A percentile compares a stretch with the other conserved stretches of the same genome.
These are phyloP conservation scores for Claviceps africana DNA, from an alignment of 2,329 filamentous ascomycete species.

Conservation along the genomic window DNA sequence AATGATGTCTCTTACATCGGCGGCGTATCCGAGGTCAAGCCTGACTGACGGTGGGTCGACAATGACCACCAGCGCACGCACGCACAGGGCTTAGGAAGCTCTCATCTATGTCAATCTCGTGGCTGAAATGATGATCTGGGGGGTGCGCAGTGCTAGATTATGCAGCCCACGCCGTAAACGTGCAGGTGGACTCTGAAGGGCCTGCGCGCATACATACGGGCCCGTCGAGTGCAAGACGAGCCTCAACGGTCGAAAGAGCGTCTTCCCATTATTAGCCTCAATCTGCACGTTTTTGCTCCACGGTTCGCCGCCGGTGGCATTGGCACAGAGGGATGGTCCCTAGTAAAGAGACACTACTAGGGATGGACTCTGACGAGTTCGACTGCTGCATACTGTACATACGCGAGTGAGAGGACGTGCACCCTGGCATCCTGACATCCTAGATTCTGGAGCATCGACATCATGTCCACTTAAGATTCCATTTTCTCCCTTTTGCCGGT, in stretches of 20 bases:
- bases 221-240: not conserved
- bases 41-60: no score
- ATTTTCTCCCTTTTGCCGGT: not conserved
- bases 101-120: not conserved
- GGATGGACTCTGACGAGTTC: no score
- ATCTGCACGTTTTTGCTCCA: not conserved
- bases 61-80: no score
- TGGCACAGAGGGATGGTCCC: not conserved
- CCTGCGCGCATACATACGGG: not conserved
- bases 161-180: not conserved
- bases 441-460: not conserved
- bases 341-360: no score
- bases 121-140: not conserved
- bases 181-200: not conserved
- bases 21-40: no score
- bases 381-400: no score
- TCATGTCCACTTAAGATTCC: not conserved
- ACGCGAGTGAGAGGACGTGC: not conserved
- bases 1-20: not conserved
- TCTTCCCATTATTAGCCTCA: not conserved
- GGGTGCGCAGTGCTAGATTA: not conserved
- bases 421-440: not conserved
- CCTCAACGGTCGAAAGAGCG: not conserved
- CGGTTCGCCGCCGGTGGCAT: not conserved
- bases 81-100: not conserved